phyloP scores from a whole-genome alignment of 2,329 filamentous ascomycete species.

The Alternaria sp. region DNA sequence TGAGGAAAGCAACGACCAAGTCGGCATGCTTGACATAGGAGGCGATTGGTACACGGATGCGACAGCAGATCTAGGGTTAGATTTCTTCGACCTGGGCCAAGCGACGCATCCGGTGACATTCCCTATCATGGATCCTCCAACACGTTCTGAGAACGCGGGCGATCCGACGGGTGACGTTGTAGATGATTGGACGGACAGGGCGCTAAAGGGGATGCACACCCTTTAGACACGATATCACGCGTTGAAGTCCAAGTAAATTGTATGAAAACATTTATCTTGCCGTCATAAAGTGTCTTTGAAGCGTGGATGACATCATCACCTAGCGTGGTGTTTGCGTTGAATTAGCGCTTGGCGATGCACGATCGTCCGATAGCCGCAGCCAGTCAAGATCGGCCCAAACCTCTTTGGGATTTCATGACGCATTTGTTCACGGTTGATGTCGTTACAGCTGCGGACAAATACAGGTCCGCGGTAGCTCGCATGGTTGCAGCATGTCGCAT shows the following conservation, averaged over 20 bases:
- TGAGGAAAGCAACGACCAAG: conserved; percentile 16
- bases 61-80: conserved; percentile 28
- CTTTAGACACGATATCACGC: conserved; percentile 10
- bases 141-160: conserved; percentile 19
- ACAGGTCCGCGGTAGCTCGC: conserved; percentile 4
- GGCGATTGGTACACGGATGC: conserved; percentile 36
- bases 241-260: neutral
- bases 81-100: conserved; percentile 31
- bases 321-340: conserved; percentile 13
- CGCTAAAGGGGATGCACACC: conserved; percentile 27
- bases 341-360: conserved; percentile 15
- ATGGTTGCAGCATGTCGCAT: neutral
- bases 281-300: conserved; percentile 10
- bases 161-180: conserved; percentile 18
- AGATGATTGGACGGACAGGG: conserved; percentile 34
- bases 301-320: conserved; percentile 21
- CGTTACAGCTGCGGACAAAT: conserved; percentile 28
- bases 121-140: conserved; percentile 4
- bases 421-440: conserved; percentile 31
- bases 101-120: conserved; percentile 7
- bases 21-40: conserved; percentile 26
- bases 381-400: conserved; percentile 28
- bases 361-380: conserved; percentile 18
- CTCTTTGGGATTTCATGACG: conserved; percentile 44
- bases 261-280: conserved; percentile 13